phyloP scores from a whole-genome alignment of 2,329 filamentous ascomycete species.

The Penicillium concentricum region DNA sequence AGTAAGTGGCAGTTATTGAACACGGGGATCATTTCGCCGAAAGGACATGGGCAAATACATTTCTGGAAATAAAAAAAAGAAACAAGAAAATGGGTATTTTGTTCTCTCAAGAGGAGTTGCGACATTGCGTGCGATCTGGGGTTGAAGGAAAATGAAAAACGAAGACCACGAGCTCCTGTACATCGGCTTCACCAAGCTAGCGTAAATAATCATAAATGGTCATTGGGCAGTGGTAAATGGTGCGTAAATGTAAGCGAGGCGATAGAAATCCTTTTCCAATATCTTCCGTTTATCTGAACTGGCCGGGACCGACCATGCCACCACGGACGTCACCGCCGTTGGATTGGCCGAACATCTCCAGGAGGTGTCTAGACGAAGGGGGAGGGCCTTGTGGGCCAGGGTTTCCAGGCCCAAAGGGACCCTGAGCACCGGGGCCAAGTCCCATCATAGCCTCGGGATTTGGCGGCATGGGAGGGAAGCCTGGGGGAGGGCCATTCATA shows the following conservation, averaged over 20 bases:
- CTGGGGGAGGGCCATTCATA: constrained; percentile 42
- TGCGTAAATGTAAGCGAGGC: not conserved
- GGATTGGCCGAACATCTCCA: constrained; percentile 46
- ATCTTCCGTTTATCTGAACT: constrained; percentile 31
- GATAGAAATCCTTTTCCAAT: not conserved
- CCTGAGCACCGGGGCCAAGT: constrained; percentile 34
- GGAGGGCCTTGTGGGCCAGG: constrained; percentile 39
- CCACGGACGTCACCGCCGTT: constrained; percentile 36
- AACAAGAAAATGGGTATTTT: constrained; percentile 12
- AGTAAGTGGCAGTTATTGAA: constrained; percentile 7
- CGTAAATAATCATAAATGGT: constrained; percentile 15
- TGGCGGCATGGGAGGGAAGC: constrained; percentile 42
- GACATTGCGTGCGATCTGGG: constrained; percentile 14
- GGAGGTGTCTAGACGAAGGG: constrained; percentile 40
- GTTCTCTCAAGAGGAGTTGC: constrained; percentile 17
- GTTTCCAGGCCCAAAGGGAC: constrained; percentile 37
- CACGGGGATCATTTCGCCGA: constrained; percentile 14
- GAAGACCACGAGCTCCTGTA: constrained; percentile 8
- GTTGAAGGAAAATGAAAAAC: constrained; percentile 4
- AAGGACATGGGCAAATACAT: constrained; percentile 20
- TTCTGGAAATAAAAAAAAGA: not conserved
- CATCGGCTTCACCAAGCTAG: constrained; percentile 12
- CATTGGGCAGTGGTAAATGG: constrained; percentile 8
- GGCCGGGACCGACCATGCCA: constrained; percentile 39
- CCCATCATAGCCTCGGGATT: constrained; percentile 41